Evolutionary conservation across 208 protist genomes (phyloP).

Genomic region (Naegleria gruberi): DNA sequence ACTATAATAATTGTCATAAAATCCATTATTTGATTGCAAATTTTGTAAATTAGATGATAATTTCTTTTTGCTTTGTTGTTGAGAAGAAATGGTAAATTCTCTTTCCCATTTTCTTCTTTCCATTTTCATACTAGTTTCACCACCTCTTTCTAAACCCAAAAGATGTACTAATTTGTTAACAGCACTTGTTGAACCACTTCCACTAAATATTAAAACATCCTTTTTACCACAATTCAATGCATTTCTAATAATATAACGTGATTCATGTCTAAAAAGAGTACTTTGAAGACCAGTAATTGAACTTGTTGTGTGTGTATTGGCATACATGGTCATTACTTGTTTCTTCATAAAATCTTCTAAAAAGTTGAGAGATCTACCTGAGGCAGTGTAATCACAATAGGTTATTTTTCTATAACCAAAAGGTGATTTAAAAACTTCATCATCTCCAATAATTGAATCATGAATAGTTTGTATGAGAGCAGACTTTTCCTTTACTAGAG

Average conservation of each 20-base stretch:
- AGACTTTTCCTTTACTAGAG: neutral
- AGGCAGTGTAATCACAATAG: conserved; percentile 18
- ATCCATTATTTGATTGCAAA: neutral
- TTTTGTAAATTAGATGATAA: neutral
- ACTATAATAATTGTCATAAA: conserved; percentile 1
- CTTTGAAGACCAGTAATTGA: conserved; percentile 18
- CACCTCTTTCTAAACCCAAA: neutral
- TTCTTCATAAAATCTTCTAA: conserved; percentile 8
- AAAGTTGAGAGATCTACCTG: neutral
- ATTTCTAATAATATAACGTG: neutral
- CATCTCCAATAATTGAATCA: neutral
- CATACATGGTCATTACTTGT: conserved; percentile 9
- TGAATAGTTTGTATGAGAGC: neutral
- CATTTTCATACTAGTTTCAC: neutral
- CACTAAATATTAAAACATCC: conserved; percentile 51
- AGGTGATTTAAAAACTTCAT: neutral
- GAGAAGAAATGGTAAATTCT: neutral
- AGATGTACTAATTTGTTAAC: neutral
- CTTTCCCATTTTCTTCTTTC: neutral
- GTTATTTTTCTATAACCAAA: conserved; percentile 17
- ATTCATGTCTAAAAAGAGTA: neutral
- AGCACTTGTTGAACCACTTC: conserved; percentile 26
- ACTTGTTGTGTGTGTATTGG: conserved; percentile 15
- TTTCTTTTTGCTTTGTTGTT: neutral
- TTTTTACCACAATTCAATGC: conserved; percentile 11